Evolutionary conservation across 2,329 filamentous ascomycete genomes (phyloP), one percentile per base, ranked within the genome.

Genomic region (Diplocarpon mali): DNA sequence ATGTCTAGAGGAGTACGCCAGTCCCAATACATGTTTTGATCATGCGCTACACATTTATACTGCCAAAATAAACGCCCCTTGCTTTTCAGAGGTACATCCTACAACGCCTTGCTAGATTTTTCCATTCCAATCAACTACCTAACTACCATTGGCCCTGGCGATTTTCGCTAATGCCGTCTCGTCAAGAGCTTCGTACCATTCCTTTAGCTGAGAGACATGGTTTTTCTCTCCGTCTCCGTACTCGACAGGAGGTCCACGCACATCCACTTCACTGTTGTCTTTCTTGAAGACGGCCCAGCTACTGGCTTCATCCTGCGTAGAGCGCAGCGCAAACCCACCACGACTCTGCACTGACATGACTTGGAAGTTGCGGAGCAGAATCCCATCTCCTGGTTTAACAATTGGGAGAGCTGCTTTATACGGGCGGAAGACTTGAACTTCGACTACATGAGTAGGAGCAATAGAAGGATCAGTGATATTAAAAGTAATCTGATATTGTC

Each of bases 261-360:
- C 71, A 62, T 80, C 56, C 8, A 52, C 72, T 35, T 64, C 60
- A 32, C 63, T 55, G 11, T 45, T 47, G 5, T 43, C 41, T 17
- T 51, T 52, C 52, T 78, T 73, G 50, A 76, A 80, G 2, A 82
- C 74, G 2, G 74, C 77, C 73, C 78, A 82, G 43, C 73, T 71
- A 13, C 75, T 79, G 29, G 64, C 65, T 36, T 73, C 72, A n/a
- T 65, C 68, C n/a, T 68, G 69, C 10, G 57, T 55, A 11, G 57
- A 60, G 38, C 69, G 64, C 40, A 80, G 62, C 0, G 73, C 76
- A 49, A 75, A 78, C 20, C 20, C 20, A 1, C 14, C 71, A 71
- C 35, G 35, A 37, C 66, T 67, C 46, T 71, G 70, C 40, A 79
- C 61, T 2, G 75, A 65, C 35, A 70, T 65, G 12, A 78, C 71